Evolutionary conservation across 176 grass and related monocot genomes (phyloP).

Genomic region (Otatea glauca): DNA sequence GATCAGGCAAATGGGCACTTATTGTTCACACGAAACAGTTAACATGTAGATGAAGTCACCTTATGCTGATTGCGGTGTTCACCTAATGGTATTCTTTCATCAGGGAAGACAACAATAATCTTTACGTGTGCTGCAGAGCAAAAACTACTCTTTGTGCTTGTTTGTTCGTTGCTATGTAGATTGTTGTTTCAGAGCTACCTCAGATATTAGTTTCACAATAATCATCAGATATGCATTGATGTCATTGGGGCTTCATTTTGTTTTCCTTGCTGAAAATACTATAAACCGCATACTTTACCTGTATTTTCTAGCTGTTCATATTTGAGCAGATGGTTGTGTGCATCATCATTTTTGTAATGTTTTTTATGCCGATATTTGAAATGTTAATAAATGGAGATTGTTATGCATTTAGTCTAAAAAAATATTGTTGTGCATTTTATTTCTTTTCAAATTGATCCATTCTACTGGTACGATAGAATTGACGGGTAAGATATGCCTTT

Average conservation of each 20-base stretch:
- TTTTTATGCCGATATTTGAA: background rate
- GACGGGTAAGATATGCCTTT: background rate
- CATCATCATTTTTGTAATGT: background rate
- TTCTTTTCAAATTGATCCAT: background rate
- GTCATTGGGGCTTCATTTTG: background rate
- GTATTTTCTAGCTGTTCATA: background rate
- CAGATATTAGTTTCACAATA: background rate
- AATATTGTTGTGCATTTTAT: background rate
- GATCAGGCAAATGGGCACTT: background rate
- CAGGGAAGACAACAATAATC: background rate
- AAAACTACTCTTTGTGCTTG: constrained; percentile 1
- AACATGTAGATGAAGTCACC: constrained; percentile 23
- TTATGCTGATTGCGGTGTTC: constrained; percentile 14
- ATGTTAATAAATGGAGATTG: background rate
- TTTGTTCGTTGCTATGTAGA: constrained; percentile 8
- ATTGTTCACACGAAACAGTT: constrained; percentile 19
- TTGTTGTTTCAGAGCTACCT: background rate
- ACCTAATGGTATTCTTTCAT: background rate
- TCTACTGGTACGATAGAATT: background rate
- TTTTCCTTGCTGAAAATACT: background rate
- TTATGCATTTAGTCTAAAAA: background rate
- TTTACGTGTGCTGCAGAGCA: background rate
- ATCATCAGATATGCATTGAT: background rate
- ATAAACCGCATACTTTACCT: background rate
- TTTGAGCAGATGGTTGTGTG: background rate